phyloP scores from a whole-genome alignment of 768 basidiomycete species.

The Tremella yokohamensis region DNA sequence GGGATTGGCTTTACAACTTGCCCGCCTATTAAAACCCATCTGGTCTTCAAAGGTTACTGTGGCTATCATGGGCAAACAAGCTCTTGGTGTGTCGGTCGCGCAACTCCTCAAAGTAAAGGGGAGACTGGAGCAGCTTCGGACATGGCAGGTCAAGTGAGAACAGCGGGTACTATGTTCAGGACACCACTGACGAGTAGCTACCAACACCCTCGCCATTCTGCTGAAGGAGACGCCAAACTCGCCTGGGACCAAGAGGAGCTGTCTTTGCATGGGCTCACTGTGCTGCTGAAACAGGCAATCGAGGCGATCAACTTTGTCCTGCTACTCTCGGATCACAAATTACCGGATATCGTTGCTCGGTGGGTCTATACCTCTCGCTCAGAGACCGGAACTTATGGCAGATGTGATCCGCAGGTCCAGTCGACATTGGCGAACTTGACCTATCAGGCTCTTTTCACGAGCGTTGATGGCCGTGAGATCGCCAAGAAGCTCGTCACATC shows the following conservation, averaged over 20 bases:
- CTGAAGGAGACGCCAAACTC: conserved; percentile 39
- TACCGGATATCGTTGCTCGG: conserved; percentile 79
- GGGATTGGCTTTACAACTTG: conserved; percentile 80
- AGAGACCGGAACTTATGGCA: background rate
- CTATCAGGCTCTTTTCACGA: conserved; percentile 82
- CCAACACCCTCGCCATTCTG: conserved; percentile 35
- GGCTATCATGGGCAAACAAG: conserved; percentile 50
- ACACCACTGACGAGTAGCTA: conserved; percentile 16
- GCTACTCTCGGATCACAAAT: conserved; percentile 82
- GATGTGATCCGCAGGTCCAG: conserved; percentile 60
- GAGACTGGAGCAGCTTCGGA: conserved; percentile 30
- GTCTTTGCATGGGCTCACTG: conserved; percentile 40
- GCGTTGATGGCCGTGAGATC: conserved; percentile 76
- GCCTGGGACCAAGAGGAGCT: conserved; percentile 49
- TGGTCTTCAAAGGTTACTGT: conserved; percentile 77
- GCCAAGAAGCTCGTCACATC: conserved; percentile 89
- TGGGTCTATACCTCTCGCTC: conserved; percentile 51
- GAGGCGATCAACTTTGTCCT: conserved; percentile 93
- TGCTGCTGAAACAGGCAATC: conserved; percentile 75
- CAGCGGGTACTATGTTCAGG: background rate
- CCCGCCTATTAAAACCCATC: conserved; percentile 75
- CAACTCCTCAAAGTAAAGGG: conserved; percentile 29
- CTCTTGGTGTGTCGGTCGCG: conserved; percentile 50
- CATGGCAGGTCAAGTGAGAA: conserved; percentile 35
- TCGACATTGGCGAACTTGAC: conserved; percentile 66